A percentile compares a stretch with the other conserved stretches of the same genome.
phyloP scores from a whole-genome alignment of 768 basidiomycete genomes.

The Hortiboletus flavorubellus region DNA sequence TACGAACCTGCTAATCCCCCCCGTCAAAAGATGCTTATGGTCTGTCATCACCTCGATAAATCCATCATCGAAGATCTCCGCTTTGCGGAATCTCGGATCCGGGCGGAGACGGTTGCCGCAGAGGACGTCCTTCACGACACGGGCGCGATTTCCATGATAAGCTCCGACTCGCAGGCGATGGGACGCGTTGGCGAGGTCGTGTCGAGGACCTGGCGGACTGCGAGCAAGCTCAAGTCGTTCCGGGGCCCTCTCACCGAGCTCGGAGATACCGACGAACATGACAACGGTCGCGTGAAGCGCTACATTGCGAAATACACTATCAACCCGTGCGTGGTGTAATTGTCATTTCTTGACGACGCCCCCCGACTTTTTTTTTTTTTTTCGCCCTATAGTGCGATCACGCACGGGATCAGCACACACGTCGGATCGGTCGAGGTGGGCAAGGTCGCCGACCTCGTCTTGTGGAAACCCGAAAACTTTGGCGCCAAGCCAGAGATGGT shows the following conservation, averaged over 20 bases:
- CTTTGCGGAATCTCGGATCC: conserved; percentile 96
- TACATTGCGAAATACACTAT: conserved; percentile 96
- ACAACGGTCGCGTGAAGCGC: conserved; percentile 91
- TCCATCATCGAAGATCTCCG: conserved; percentile 90
- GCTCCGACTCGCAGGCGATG: conserved; percentile 97
- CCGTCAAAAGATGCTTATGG: conserved; percentile 88
- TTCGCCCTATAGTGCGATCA: conserved; percentile 60
- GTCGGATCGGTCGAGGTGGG: conserved; percentile 83
- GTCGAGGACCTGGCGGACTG: conserved; percentile 92
- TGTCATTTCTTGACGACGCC: not conserved
- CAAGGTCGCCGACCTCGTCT: conserved; percentile 87
- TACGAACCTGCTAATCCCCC: not conserved
- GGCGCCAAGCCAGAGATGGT: conserved; percentile 93
- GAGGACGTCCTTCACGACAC: conserved; percentile 93
- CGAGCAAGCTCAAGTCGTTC: conserved; percentile 86
- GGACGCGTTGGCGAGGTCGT: conserved; percentile 95
- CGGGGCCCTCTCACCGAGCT: conserved; percentile 68
- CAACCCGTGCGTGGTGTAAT: conserved; percentile 71
- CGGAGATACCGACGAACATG: conserved; percentile 42
- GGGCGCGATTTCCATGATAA: conserved; percentile 96
- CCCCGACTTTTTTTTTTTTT: too few species aligned
- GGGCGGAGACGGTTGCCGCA: conserved; percentile 94
- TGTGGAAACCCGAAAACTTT: conserved; percentile 95
- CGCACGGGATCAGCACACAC: conserved; percentile 86
- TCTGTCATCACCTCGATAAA: conserved; percentile 95